Evolutionary conservation across 192 early-diverging fungal species (phyloP).

Genomic region (Phycomyces nitens): DNA sequence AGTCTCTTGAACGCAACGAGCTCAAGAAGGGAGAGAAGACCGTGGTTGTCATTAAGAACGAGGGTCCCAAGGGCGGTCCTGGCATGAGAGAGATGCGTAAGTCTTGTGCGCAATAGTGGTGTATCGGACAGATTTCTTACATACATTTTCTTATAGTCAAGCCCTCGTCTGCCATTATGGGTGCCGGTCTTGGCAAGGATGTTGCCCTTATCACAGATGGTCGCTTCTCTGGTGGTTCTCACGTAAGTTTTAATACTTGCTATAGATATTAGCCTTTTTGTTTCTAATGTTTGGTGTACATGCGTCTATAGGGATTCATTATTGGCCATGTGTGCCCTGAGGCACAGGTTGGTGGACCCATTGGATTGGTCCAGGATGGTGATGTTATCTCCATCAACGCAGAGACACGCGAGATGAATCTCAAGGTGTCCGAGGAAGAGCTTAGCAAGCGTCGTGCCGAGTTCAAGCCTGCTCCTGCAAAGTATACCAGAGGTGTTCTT

Average conservation of each 20-base stretch:
- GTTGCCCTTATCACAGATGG: constrained; percentile 98
- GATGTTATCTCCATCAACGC: constrained; percentile 92
- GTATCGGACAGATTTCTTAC: neutral
- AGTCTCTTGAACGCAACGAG: constrained; percentile 79
- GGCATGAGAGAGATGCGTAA: constrained; percentile 99
- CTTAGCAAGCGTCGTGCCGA: constrained; percentile 59
- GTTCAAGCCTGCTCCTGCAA: constrained; percentile 86
- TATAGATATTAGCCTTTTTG: neutral
- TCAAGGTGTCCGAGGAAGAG: constrained; percentile 76
- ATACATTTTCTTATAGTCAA: constrained; percentile 57
- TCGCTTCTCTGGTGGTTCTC: constrained; percentile 96
- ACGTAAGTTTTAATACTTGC: too few relatives aligned
- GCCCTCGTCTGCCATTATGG: constrained; percentile 97
- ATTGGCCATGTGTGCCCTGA: constrained; percentile 99
- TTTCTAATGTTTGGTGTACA: neutral
- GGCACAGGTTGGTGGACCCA: constrained; percentile 94
- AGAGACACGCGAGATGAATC: constrained; percentile 66
- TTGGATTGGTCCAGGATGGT: constrained; percentile 86
- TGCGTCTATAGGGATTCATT: constrained; percentile 77
- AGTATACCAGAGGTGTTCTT: constrained; percentile 85
- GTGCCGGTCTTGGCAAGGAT: constrained; percentile 95
- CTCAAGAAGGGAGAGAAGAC: constrained; percentile 88
- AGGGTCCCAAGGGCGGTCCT: constrained; percentile 96
- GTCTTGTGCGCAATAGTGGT: constrained; percentile 8
- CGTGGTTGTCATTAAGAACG: constrained; percentile 91